Base-by-base conservation (phyloP, 441 rosid species). In the Euphorbia corollata region DNA sequence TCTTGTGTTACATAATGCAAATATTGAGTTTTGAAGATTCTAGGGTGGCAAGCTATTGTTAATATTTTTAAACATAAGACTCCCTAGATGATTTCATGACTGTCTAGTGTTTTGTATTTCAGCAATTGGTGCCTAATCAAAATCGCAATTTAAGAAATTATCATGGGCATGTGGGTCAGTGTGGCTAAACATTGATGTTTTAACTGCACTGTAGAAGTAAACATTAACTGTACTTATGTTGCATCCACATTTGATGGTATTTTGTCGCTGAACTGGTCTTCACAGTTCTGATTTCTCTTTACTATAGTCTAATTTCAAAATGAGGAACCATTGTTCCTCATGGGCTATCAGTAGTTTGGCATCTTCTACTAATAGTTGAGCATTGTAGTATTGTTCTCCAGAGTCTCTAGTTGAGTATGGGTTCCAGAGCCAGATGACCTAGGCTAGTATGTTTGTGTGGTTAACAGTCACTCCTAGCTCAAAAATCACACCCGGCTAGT, bases 11-110 rank as follows among this genome's bases (percentile, higher is more conserved):
- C 45, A 67, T 20, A 48, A 22, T 20, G 12, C 47, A 55, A 34
- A 57, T 13, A 53, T 57, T 34, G 22, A 18, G 1, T 41, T 70
- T 70, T 63, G 32, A 41, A 55, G 56, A 51, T 41, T 54, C 18
- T 32, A 12, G 5, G 20, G 22, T 19, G 27, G 5, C 50, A 61
- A 27, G 4, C 32, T 27, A 27, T 23, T 53, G 54, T 5, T 38
- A 61, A 19, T 41, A 41, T 12, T 51, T 53, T 18, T 3, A 6
- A 11, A 4, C 2, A 10, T n/a, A 32, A 34, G 48, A 10, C 57
- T 1, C n/a, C 15, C 22, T 10, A 58, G 6, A 24, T 1, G 6
- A 60, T 32, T 15, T 50, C 24, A 15, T 61, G 48, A 5, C 47
- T 41, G 2, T 27, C 4, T 27, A 27, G 32, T 27, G 47, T 41